Evolutionary conservation across 2,329 filamentous ascomycete genomes (phyloP), one percentile per base, ranked within the genome.

Genomic region (Moelleriella libera): DNA sequence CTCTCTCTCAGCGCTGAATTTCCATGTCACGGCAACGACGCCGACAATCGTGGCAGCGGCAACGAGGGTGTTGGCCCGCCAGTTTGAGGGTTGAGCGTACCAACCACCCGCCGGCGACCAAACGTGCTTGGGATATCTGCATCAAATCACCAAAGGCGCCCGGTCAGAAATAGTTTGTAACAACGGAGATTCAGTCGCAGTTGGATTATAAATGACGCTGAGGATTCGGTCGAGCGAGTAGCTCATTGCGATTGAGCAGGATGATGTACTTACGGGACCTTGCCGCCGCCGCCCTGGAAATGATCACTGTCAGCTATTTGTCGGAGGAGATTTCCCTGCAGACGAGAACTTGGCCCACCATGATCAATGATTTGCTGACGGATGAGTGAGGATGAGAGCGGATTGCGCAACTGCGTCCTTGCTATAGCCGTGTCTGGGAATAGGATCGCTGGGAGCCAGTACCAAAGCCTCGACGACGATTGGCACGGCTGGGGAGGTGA

Each of bases 91-190:
- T 66, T 94, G 90, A 47, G 83, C 72, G 69, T 98, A 98, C 92
- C 92, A 98, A 69, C 92, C 92, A 76, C 92, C 92, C 55, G 90
- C 76, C 52, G 92, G 92, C 62, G 92, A 97, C 92, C 92, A 98
- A 76, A 98, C 88, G 76, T 98, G 90, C 76, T 95, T 96, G 67
- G 88, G 89, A 70, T 95, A 95, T 63, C 88, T 94, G 59, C 44
- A 41, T 34, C 14, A 21, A 21, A 21, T 21, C 21, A 21, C 21
- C 21, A 21, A 3, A 21, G 21, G 21, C 21, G 21, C 21, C 21
- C 21, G 8, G 34, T 37, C 34, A 37, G 34, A 8, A 37, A 37
- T 37, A 37, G 34, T 37, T 9, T 2, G 34, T 12, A 37, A 8
- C 12, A 8, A 37, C 8, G 3, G 40, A n/a, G 40, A n/a, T 11